These are phyloP conservation scores for Eremochloa ophiuroides DNA, from an alignment of 176 grass and related monocot genomes.

Conservation along the genomic window DNA sequence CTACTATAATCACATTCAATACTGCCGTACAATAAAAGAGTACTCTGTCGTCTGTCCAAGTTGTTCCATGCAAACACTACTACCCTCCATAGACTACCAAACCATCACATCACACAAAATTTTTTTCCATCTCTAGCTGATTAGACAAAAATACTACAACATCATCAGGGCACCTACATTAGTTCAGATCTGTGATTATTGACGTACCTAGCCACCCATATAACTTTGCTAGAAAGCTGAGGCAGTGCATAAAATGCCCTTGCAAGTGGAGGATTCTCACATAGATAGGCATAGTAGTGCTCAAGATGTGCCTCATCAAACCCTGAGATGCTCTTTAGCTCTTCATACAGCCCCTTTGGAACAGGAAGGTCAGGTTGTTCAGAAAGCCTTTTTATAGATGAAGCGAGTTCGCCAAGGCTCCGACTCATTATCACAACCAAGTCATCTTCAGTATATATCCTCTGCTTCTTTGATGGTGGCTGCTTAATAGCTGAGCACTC, in stretches of 20 bases:
- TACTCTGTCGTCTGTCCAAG: too few relatives aligned
- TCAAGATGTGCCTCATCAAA: neutral
- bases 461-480: neutral
- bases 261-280: neutral
- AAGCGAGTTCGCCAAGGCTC: neutral
- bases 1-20: too few relatives aligned
- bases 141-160: neutral
- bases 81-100: too few relatives aligned
- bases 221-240: neutral
- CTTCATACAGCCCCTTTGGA: neutral
- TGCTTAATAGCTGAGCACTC: neutral
- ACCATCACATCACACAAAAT: too few relatives aligned
- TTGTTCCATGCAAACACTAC: too few relatives aligned
- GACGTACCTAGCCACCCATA: neutral
- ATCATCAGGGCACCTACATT: neutral
- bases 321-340: neutral
- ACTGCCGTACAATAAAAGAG: too few relatives aligned
- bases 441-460: neutral
- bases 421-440: neutral
- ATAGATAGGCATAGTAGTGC: neutral
- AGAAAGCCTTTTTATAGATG: neutral
- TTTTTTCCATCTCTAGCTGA: neutral
- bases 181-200: neutral
- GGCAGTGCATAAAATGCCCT: neutral
- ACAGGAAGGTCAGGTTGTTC: neutral